These are phyloP conservation scores for Cubamyces lactineus DNA, from an alignment of 768 basidiomycete genomes.

Conservation along the genomic window DNA sequence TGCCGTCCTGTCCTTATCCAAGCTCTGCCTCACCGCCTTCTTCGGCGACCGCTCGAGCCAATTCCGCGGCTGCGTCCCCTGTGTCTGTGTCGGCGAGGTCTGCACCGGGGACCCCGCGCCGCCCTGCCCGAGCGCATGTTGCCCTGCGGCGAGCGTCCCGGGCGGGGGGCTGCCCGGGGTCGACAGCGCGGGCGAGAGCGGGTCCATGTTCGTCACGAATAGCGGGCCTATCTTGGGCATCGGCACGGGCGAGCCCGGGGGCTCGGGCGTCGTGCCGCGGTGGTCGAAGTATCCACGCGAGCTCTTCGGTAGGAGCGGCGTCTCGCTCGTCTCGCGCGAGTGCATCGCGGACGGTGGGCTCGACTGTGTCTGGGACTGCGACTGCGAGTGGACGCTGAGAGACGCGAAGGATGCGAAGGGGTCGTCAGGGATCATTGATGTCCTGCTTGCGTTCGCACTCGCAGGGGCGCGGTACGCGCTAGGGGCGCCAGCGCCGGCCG, in stretches of 20 bases:
- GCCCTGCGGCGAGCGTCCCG: not conserved
- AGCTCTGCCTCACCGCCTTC: slow-evolving; percentile 17
- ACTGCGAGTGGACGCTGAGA: not conserved
- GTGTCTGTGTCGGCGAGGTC: not conserved
- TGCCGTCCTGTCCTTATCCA: slow-evolving; percentile 13
- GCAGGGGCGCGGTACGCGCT: slow-evolving; percentile 3
- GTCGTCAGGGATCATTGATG: slow-evolving; percentile 17
- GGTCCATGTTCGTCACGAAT: slow-evolving; percentile 30
- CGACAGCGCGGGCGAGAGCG: slow-evolving; percentile 20
- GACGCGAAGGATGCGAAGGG: slow-evolving; percentile 17
- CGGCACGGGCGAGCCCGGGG: slow-evolving; percentile 20
- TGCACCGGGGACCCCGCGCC: not conserved
- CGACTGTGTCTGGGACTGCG: not conserved
- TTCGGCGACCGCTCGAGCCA: slow-evolving; percentile 28
- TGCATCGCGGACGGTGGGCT: slow-evolving; percentile 12
- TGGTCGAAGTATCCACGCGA: slow-evolving; percentile 9
- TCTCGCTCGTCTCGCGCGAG: slow-evolving; percentile 25
- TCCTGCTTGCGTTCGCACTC: slow-evolving; percentile 9
- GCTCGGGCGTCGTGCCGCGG: slow-evolving; percentile 6
- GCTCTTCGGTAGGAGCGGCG: slow-evolving; percentile 15
- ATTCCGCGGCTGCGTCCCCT: slow-evolving; percentile 9
- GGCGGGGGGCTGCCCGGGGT: slow-evolving; percentile 12
- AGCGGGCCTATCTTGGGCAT: slow-evolving; percentile 25
- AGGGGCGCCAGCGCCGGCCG: slow-evolving; percentile 1
- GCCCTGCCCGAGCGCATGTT: slow-evolving; percentile 8